Base-by-base conservation (phyloP, 2,329 filamentous ascomycete species). In the Aaosphaeria arxii region DNA sequence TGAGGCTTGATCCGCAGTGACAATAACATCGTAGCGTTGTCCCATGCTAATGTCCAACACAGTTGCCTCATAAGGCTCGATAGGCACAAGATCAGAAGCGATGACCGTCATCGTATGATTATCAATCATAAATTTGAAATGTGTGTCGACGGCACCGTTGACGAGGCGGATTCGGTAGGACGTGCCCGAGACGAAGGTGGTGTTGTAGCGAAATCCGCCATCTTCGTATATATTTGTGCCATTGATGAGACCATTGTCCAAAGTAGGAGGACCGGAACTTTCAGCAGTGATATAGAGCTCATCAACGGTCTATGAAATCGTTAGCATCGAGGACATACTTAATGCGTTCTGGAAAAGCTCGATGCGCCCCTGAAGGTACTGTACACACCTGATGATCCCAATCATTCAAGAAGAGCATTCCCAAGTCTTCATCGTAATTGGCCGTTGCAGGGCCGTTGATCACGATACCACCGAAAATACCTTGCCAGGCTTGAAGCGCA, bases 221-320 rank as follows among this genome's bases (percentile, higher is more conserved):
- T 62, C 57, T 4, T 59, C 57, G 53, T 63, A 73, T 1, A 66
- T 64, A 51, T 75, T 75, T 50, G 65, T 70, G 24, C 73, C 73
- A 53, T 76, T 76, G 61, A 76, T 74, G 5, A 75, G 57, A 45
- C 67, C 71, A 43, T 69, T 75, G 54, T 74, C 71, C 7, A 74
- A 55, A 4, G 59, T 67, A 7, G 61, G 68, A 4, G 71, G 68
- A 2, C 61, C 61, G 6, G 45, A 52, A 24, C 51, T 52, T 36
- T 67, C 48, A 7, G 66, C 66, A 7, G 30, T 29, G 17, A 55
- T 48, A 40, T 64, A 73, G 39, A 71, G 63, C 31, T 63, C 58
- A 43, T 73, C 67, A 11, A 67, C 64, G 30, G 71, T 67, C 54
- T 65, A 35, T 40, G 3, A 17, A 40, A 9, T 43, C 9, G 30